Conservation (phyloP, 768 basidiomycete species). For the Russula earlei region DNA sequence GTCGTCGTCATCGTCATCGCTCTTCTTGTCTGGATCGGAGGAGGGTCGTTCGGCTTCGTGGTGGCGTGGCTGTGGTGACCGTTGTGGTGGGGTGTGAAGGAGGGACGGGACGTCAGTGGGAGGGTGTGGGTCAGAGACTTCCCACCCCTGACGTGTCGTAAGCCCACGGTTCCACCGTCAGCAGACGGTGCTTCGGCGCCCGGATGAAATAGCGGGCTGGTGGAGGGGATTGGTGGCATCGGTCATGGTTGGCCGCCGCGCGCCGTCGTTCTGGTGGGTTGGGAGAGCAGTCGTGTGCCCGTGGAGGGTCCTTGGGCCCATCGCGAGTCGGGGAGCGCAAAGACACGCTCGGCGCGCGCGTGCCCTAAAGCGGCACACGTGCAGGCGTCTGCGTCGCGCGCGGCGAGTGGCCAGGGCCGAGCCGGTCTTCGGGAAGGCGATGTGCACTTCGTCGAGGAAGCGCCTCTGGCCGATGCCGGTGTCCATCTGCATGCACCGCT, state of each 20-base stretch:
- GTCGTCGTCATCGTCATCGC: too few species aligned
- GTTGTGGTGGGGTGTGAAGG: too few species aligned
- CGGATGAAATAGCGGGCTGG: background rate
- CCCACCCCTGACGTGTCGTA: background rate
- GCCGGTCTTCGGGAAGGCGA: slow-evolving; percentile 2
- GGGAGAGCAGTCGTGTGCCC: background rate
- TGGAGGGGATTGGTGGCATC: background rate
- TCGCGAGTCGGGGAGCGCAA: background rate
- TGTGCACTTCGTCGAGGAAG: background rate
- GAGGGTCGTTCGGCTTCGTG: too few species aligned
- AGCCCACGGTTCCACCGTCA: background rate
- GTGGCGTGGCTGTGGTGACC: too few species aligned
- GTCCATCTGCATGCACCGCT: background rate
- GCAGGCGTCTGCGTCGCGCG: background rate
- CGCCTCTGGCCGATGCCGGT: background rate
- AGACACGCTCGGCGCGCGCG: background rate
- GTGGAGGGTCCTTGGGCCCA: background rate
- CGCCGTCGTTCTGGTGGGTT: background rate
- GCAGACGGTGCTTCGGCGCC: background rate
- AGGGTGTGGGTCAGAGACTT: background rate
- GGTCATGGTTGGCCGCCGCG: background rate
- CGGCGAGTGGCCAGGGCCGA: too few species aligned
- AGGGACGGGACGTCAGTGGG: too few species aligned
- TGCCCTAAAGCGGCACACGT: background rate
- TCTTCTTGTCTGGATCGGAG: too few species aligned